Conservation (phyloP, 148 eudicot species). For the Silene latifolia region DNA sequence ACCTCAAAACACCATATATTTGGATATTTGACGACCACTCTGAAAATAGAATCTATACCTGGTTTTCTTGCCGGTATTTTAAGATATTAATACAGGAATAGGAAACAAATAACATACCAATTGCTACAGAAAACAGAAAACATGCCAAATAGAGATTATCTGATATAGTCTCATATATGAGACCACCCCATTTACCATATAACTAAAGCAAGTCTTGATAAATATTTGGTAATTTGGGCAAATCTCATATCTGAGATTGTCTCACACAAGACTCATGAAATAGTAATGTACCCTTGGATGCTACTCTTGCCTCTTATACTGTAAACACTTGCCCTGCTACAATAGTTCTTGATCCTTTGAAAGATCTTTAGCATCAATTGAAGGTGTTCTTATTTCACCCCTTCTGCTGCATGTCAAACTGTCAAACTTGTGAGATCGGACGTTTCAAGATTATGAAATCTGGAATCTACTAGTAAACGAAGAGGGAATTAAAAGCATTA, state of each 20-base stretch:
- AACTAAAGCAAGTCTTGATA: too few species aligned
- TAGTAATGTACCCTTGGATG: slow-evolving; percentile 3
- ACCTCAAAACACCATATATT: slow-evolving; percentile 2
- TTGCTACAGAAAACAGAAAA: not conserved
- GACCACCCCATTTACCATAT: too few species aligned
- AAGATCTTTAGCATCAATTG: not conserved
- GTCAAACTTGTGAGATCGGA: not conserved
- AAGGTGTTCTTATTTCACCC: not conserved
- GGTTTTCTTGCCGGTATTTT: not conserved
- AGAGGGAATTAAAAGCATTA: not conserved
- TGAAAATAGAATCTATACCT: not conserved
- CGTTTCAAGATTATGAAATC: not conserved
- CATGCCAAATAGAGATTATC: not conserved
- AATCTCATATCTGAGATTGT: too few species aligned
- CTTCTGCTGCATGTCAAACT: slow-evolving; percentile 7
- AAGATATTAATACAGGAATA: not conserved
- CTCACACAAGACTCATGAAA: not conserved
- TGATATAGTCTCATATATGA: too few species aligned
- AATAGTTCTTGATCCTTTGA: not conserved
- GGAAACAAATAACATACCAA: not conserved
- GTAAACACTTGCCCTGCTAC: not conserved
- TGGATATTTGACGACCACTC: not conserved
- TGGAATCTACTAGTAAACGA: not conserved
- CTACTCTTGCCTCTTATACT: not conserved
- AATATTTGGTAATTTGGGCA: too few species aligned